phyloP scores from a whole-genome alignment of 139 green algal genomes.

The Ettlia oleoabundans region DNA sequence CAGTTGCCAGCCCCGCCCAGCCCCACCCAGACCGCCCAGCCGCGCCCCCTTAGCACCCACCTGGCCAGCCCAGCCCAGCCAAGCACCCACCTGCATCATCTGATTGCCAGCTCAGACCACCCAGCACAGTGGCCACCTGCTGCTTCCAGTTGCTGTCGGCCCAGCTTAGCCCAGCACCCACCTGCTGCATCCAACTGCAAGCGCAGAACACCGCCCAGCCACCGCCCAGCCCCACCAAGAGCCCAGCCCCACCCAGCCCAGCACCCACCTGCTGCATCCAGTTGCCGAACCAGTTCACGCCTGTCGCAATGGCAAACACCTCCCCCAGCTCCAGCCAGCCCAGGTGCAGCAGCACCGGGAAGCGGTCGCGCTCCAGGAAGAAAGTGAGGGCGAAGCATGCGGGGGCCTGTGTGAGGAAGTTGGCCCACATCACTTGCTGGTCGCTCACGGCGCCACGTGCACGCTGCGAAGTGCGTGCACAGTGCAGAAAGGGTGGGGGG shows the following conservation, averaged over 20 bases:
- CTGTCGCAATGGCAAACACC: neutral
- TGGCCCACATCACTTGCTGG: conserved; percentile 13
- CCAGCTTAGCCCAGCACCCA: neutral
- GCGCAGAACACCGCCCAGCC: too few species aligned
- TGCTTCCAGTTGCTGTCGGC: neutral
- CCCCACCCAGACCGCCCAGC: too few species aligned
- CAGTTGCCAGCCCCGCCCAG: too few species aligned
- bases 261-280: neutral
- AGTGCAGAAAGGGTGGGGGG: neutral
- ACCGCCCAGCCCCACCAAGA: too few species aligned
- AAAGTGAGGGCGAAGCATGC: neutral
- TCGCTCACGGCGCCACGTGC: neutral
- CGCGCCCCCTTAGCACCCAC: too few species aligned
- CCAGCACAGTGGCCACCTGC: too few species aligned
- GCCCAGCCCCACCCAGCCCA: neutral
- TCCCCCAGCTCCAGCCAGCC: neutral
- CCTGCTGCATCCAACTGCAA: too few species aligned
- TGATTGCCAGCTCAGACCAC: too few species aligned
- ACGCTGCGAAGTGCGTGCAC: neutral
- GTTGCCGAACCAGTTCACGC: conserved; percentile 25
- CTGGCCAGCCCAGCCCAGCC: too few species aligned
- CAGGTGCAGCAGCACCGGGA: neutral
- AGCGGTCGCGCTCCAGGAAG: neutral
- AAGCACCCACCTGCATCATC: too few species aligned
- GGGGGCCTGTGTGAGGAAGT: neutral